These are phyloP conservation scores for Pythium rhizo-oryzae DNA, from an alignment of 352 stramenopile species.

Conservation along the genomic window DNA sequence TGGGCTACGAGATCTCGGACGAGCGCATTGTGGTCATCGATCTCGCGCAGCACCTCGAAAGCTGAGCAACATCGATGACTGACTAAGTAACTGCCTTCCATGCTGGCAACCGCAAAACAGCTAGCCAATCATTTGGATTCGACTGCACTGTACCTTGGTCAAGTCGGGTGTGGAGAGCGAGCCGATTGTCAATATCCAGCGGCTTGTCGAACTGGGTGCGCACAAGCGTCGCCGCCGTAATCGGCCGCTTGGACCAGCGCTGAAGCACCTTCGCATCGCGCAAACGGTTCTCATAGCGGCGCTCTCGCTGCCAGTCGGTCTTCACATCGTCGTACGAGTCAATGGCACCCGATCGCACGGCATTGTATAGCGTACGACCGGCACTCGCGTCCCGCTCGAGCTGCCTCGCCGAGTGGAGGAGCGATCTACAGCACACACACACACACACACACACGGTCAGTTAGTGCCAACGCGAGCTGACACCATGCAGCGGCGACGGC, in stretches of 20 bases:
- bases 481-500: too few relatives aligned
- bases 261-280: constrained; percentile 50
- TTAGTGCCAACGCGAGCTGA: not conserved
- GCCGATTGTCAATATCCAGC: constrained; percentile 31
- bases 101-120: not conserved
- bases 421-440: constrained; percentile 32
- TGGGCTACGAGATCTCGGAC: constrained; percentile 48
- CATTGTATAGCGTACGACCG: constrained; percentile 57
- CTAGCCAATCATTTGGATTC: not conserved
- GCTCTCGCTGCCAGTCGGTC: constrained; percentile 76
- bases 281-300: constrained; percentile 54
- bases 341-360: constrained; percentile 65
- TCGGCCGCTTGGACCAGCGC: constrained; percentile 29
- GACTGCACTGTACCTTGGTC: constrained; percentile 41
- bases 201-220: constrained; percentile 53
- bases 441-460: not conserved
- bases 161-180: constrained; percentile 43
- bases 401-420: constrained; percentile 58
- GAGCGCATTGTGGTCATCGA: constrained; percentile 78
- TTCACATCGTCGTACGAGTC: constrained; percentile 68
- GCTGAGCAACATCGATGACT: constrained; percentile 15
- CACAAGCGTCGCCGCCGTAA: constrained; percentile 46
- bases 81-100: not conserved
- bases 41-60: constrained; percentile 52
- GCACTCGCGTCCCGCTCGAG: constrained; percentile 54